phyloP scores from a whole-genome alignment of 768 basidiomycete species.

The Termitomyces sp. region DNA sequence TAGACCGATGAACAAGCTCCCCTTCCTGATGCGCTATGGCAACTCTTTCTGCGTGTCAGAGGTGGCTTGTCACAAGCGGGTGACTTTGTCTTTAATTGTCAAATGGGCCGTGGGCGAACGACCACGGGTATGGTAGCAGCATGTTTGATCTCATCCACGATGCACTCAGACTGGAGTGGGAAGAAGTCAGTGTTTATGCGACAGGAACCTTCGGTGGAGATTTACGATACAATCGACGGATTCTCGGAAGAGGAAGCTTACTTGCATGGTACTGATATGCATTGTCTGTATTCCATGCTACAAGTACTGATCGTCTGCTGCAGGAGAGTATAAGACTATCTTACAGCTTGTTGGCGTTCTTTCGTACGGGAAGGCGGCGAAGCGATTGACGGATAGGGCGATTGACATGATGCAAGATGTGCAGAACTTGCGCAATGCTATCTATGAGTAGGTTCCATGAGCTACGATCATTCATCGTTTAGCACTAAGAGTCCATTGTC shows the following conservation, averaged over 20 bases:
- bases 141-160: conserved; percentile 74
- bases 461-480: neutral
- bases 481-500: neutral
- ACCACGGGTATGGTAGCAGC: conserved; percentile 96
- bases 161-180: conserved; percentile 44
- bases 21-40: conserved; percentile 78
- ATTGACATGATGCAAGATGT: conserved; percentile 95
- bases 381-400: conserved; percentile 81
- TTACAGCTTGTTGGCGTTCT: conserved; percentile 90
- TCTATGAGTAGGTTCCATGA: conserved; percentile 70
- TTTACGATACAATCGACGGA: conserved; percentile 72
- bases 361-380: conserved; percentile 89
- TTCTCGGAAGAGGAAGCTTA: conserved; percentile 87
- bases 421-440: conserved; percentile 92
- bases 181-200: conserved; percentile 34
- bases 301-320: neutral
- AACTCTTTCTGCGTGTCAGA: conserved; percentile 72
- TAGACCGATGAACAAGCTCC: conserved; percentile 98
- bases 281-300: neutral
- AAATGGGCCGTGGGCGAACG: conserved; percentile 89
- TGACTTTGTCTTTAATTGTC: conserved; percentile 93
- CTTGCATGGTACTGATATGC: conserved; percentile 55
- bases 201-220: conserved; percentile 29
- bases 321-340: conserved; percentile 98
- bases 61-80: conserved; percentile 51